A percentile compares a stretch with the other conserved stretches of the same genome.
Conservation (phyloP, 129 eudicot genomes). For the Flaveria bidentis region DNA sequence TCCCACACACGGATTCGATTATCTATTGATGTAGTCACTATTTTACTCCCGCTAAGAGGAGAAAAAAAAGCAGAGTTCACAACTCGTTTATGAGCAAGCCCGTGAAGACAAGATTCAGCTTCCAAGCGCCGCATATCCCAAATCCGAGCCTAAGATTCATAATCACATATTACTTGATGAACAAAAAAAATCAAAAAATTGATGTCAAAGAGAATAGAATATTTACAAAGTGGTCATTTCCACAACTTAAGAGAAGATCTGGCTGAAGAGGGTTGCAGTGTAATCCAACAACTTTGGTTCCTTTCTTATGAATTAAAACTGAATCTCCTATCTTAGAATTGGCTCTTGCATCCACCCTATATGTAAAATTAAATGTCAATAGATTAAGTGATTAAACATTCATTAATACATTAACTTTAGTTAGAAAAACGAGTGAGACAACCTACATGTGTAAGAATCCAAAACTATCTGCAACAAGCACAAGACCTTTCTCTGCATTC, state of each 20-base stretch:
- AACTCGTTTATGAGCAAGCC: constrained; percentile 84
- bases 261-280: constrained; percentile 97
- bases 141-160: constrained; percentile 72
- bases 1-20: constrained; percentile 96
- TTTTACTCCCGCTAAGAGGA: constrained; percentile 86
- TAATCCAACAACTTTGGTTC: constrained; percentile 87
- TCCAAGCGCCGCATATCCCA: constrained; percentile 89
- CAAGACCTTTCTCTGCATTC: constrained; percentile 73
- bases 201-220: background rate
- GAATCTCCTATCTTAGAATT: constrained; percentile 57
- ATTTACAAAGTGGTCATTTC: constrained; percentile 98
- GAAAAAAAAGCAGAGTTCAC: constrained; percentile 97
- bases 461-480: constrained; percentile 86
- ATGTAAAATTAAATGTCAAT: background rate
- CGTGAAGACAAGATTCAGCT: constrained; percentile 63
- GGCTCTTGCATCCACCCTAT: constrained; percentile 74
- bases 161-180: background rate
- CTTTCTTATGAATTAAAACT: constrained; percentile 79
- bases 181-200: background rate
- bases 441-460: constrained; percentile 75
- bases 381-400: background rate
- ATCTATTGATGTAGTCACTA: constrained; percentile 96
- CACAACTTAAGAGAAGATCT: constrained; percentile 90
- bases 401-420: background rate
- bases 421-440: background rate